phyloP scores from a whole-genome alignment of 306 rosid genomes.

The Sicyos edulis region DNA sequence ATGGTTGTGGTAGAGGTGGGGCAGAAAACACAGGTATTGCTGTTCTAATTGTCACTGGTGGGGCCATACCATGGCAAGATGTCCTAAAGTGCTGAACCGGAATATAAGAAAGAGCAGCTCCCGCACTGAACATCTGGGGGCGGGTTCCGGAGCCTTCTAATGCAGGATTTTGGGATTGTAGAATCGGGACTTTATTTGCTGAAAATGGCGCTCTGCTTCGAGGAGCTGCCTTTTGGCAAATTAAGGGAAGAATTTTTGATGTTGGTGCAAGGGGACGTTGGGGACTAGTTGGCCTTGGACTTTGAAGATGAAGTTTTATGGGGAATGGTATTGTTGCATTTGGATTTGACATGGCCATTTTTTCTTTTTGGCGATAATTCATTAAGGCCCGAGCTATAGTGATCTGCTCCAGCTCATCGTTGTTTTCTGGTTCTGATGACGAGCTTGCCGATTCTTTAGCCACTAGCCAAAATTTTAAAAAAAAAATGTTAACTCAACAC shows the following conservation, averaged over 20 bases:
- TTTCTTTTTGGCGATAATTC: conserved; percentile 75
- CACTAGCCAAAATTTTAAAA: conserved; percentile 51
- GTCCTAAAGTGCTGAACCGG: conserved; percentile 74
- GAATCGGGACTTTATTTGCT: conserved; percentile 36
- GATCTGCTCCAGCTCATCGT: conserved; percentile 88
- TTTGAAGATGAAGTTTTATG: conserved; percentile 56
- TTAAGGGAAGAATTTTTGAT: conserved; percentile 86
- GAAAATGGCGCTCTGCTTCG: conserved; percentile 40
- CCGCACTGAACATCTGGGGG: conserved; percentile 65
- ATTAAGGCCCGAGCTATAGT: conserved; percentile 81
- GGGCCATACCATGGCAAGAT: conserved; percentile 80
- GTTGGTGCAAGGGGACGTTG: conserved; percentile 60
- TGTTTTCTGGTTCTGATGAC: conserved; percentile 78
- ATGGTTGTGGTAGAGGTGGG: conserved; percentile 68
- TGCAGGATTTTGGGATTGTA: conserved; percentile 28
- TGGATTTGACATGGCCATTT: conserved; percentile 58
- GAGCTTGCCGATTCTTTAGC: conserved; percentile 83
- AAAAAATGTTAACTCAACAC: conserved; percentile 19
- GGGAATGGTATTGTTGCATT: conserved; percentile 66
- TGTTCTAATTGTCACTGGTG: conserved; percentile 79
- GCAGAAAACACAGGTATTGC: conserved; percentile 85
- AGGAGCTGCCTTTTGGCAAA: conserved; percentile 56
- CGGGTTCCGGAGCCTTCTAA: conserved; percentile 47
- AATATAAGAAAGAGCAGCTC: conserved; percentile 76
- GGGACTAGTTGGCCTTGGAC: conserved; percentile 81